phyloP scores from a whole-genome alignment of 1,139 yeast genomes.

The Diutina siamensis region DNA sequence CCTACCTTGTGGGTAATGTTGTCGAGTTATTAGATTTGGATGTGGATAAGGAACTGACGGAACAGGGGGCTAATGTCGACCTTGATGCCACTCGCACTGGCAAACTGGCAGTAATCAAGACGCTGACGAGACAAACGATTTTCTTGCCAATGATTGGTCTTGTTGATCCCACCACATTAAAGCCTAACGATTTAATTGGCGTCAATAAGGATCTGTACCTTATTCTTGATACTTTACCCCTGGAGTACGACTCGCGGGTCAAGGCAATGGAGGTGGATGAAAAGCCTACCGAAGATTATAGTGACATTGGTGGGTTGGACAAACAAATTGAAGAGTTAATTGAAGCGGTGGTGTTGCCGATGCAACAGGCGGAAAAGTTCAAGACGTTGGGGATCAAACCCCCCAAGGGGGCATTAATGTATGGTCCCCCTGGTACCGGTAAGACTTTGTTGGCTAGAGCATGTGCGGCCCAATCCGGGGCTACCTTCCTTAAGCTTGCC shows the following conservation, averaged over 20 bases:
- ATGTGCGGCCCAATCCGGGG: slow-evolving; percentile 98
- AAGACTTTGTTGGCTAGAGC: slow-evolving; percentile 95
- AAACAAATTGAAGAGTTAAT: slow-evolving; percentile 96
- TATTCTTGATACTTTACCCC: slow-evolving; percentile 87
- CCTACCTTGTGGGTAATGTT: slow-evolving; percentile 94
- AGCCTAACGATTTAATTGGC: slow-evolving; percentile 95
- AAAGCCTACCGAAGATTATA: slow-evolving; percentile 92
- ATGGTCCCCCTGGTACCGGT: slow-evolving; percentile 99
- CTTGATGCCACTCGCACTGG: slow-evolving; percentile 87
- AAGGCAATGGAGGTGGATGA: slow-evolving; percentile 99
- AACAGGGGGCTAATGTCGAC: slow-evolving; percentile 94
- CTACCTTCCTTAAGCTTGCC: slow-evolving; percentile 92
- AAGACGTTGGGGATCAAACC: slow-evolving; percentile 88
- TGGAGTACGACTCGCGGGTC: slow-evolving; percentile 94
- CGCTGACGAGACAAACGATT: slow-evolving; percentile 95
- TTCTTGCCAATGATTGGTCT: slow-evolving; percentile 92
- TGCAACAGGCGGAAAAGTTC: slow-evolving; percentile 97
- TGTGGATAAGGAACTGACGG: slow-evolving; percentile 76
- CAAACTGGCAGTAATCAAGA: slow-evolving; percentile 95
- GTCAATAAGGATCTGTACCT: slow-evolving; percentile 95
- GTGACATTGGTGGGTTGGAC: slow-evolving; percentile 96
- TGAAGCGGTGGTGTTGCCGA: slow-evolving; percentile 95
- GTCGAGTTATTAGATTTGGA: slow-evolving; percentile 87
- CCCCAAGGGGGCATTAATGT: slow-evolving; percentile 97
- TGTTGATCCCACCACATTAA: slow-evolving; percentile 77